Evolutionary conservation across 225 moss, liverwort and hornwort species (phyloP).

Genomic region (Straminergon stramineum): DNA sequence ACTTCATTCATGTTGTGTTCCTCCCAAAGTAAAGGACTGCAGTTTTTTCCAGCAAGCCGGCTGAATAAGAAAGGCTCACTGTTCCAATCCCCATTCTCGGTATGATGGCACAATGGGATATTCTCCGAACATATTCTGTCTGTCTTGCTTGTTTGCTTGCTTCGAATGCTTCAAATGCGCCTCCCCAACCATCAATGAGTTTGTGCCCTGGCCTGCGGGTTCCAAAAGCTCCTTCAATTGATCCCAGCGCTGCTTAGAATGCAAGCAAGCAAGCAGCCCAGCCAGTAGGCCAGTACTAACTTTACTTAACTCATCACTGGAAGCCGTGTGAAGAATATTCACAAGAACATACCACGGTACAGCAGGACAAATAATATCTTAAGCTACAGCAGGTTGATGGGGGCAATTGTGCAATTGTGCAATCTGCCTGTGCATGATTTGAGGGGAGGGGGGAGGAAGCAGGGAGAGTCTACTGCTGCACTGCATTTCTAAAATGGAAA

Average conservation of each 20-base stretch:
- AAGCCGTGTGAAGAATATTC: not conserved
- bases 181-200: not conserved
- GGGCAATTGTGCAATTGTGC: not conserved
- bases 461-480: accelerated
- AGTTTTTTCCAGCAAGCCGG: not conserved
- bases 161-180: not conserved
- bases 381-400: not conserved
- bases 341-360: not conserved
- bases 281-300: too few species aligned
- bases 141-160: too few species aligned
- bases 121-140: not conserved
- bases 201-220: not conserved
- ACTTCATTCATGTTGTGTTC: not conserved
- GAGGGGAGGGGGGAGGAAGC: not conserved
- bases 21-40: not conserved
- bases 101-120: not conserved
- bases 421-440: not conserved
- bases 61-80: not conserved
- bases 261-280: conserved; percentile 4
- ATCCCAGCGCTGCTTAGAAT: not conserved
- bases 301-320: too few species aligned
- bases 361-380: not conserved
- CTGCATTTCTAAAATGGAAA: too few species aligned
- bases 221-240: not conserved
- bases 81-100: not conserved